Conservation (phyloP, 1,284 basidiomycete genomes). For the Irpex sp. region DNA sequence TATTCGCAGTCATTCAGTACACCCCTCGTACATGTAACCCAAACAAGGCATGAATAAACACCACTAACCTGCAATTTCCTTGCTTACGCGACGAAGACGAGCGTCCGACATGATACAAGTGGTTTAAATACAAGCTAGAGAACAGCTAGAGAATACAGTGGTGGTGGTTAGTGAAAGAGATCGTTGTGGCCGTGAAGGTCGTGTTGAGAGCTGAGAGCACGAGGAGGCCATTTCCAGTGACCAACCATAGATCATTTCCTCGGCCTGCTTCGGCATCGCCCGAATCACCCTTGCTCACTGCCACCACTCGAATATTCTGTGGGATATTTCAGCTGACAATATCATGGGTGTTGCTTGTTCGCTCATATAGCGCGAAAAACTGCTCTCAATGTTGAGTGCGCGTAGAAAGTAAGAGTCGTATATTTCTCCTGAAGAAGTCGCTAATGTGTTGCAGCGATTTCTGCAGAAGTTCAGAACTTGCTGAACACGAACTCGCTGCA, state of each 20-base stretch:
- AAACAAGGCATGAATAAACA: not conserved
- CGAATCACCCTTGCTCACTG: not conserved
- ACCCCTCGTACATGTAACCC: not conserved
- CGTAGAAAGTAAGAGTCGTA: too few relatives aligned
- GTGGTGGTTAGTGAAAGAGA: not conserved
- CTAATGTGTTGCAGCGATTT: too few relatives aligned
- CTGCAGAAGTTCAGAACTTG: too few relatives aligned
- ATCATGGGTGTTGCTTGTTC: too few relatives aligned
- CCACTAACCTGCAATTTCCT: constrained; percentile 80
- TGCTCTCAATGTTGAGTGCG: too few relatives aligned
- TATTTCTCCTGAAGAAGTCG: too few relatives aligned
- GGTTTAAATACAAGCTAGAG: constrained; percentile 1
- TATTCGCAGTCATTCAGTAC: constrained; percentile 24
- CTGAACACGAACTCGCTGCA: too few relatives aligned
- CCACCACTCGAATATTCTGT: not conserved
- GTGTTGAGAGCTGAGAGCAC: not conserved
- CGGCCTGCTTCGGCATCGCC: not conserved
- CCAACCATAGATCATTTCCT: not conserved
- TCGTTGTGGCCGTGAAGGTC: constrained; percentile 4
- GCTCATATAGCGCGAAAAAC: too few relatives aligned
- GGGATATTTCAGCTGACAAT: too few relatives aligned
- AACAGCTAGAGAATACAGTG: not conserved
- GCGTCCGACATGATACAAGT: constrained; percentile 62
- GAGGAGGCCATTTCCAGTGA: not conserved
- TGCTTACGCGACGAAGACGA: constrained; percentile 84